Percentiles rank a stretch among this genome's conserved stretches.
phyloP scores from a whole-genome alignment of 176 grass and related monocot genomes.

The Carex kokanica region DNA sequence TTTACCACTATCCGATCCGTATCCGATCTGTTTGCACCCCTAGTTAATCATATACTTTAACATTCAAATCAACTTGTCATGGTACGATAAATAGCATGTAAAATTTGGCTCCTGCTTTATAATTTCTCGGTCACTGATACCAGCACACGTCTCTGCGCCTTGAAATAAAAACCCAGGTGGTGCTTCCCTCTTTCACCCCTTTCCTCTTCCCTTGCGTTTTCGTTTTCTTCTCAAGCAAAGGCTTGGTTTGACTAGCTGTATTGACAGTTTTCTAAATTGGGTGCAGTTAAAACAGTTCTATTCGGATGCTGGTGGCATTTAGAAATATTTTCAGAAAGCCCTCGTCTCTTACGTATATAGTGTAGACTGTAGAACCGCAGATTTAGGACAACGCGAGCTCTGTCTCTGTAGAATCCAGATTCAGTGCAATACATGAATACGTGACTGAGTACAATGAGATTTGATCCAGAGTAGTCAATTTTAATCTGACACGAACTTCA shows the following conservation, averaged over 20 bases:
- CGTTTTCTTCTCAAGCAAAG: neutral
- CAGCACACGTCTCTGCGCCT: neutral
- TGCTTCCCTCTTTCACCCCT: neutral
- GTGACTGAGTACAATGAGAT: too few species aligned
- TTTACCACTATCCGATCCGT: too few species aligned
- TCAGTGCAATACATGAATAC: too few species aligned
- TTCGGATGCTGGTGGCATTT: neutral
- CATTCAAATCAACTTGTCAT: neutral
- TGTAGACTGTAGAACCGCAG: too few species aligned
- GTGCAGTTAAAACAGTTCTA: neutral
- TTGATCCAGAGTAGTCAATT: too few species aligned
- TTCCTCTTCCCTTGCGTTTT: neutral
- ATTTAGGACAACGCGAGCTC: too few species aligned
- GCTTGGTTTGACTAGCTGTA: neutral
- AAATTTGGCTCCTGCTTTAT: neutral
- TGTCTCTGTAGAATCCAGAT: too few species aligned
- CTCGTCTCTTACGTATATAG: neutral
- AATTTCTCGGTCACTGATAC: neutral
- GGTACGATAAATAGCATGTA: neutral
- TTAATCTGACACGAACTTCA: too few species aligned
- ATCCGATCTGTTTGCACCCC: too few species aligned
- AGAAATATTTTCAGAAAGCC: neutral
- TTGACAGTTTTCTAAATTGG: neutral
- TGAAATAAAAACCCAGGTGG: neutral
- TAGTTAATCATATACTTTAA: too few species aligned